Conservation (phyloP, 495 filamentous ascomycete genomes). For the Tuber magnatum region DNA sequence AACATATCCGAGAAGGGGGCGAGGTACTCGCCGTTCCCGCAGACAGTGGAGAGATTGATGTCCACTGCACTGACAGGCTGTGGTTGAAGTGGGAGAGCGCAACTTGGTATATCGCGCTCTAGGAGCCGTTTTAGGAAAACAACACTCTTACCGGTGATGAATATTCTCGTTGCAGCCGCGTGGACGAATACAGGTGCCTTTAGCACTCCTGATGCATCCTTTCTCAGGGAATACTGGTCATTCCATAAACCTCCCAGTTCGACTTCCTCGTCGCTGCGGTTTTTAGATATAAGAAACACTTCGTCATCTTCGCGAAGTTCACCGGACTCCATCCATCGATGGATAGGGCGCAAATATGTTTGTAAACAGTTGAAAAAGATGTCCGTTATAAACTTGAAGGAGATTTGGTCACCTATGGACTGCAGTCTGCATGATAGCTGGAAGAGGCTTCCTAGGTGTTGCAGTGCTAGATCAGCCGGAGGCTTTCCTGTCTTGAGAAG, state of each 20-base stretch:
- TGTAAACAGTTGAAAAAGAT: slow-evolving; percentile 79
- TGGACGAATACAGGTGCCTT: slow-evolving; percentile 69
- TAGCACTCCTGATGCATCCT: slow-evolving; percentile 49
- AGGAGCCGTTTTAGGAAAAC: slow-evolving; percentile 66
- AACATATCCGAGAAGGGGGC: slow-evolving; percentile 73
- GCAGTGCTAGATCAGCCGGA: slow-evolving; percentile 42
- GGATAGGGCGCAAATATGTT: slow-evolving; percentile 71
- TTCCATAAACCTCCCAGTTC: slow-evolving; percentile 66
- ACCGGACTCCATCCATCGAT: slow-evolving; percentile 78
- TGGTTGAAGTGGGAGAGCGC: neutral
- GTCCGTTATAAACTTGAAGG: slow-evolving; percentile 55
- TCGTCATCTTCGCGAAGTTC: slow-evolving; percentile 56
- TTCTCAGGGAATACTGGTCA: slow-evolving; percentile 60
- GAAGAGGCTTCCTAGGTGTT: slow-evolving; percentile 67
- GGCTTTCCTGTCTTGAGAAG: slow-evolving; percentile 25
- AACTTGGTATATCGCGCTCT: slow-evolving; percentile 40
- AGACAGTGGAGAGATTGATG: slow-evolving; percentile 54
- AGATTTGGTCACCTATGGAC: slow-evolving; percentile 54
- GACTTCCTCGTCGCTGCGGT: slow-evolving; percentile 46
- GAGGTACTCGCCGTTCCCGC: slow-evolving; percentile 45
- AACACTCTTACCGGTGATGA: slow-evolving; percentile 80
- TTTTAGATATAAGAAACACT: slow-evolving; percentile 65
- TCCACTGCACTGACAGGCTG: slow-evolving; percentile 40
- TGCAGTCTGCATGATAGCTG: slow-evolving; percentile 61
- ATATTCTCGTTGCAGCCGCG: slow-evolving; percentile 59